phyloP scores from a whole-genome alignment of 768 basidiomycete genomes.

The Butyriboletus loyo region DNA sequence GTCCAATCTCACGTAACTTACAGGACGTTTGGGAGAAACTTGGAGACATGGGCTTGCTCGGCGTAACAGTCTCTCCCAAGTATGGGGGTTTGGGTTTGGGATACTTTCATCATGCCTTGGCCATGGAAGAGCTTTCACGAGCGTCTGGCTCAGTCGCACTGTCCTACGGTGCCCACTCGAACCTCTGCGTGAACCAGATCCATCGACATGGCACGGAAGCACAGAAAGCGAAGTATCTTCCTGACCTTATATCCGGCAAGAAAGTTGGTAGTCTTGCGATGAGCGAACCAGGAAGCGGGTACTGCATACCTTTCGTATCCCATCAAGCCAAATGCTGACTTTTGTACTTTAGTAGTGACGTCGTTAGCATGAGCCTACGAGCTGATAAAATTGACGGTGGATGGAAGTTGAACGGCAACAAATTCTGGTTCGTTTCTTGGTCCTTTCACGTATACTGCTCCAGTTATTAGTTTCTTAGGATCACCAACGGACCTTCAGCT shows the following conservation, averaged over 20 bases:
- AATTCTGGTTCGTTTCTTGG: constrained; percentile 70
- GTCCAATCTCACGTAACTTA: constrained; percentile 11
- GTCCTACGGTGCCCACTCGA: constrained; percentile 90
- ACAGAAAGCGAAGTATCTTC: constrained; percentile 81
- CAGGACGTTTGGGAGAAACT: constrained; percentile 88
- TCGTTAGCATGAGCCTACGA: constrained; percentile 87
- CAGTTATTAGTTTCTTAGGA: constrained; percentile 49
- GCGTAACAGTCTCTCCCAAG: constrained; percentile 75
- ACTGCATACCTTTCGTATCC: neutral
- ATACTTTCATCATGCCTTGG: constrained; percentile 84
- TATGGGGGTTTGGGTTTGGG: constrained; percentile 84
- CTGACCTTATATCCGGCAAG: constrained; percentile 73
- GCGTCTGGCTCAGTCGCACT: constrained; percentile 91
- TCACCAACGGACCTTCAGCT: constrained; percentile 90
- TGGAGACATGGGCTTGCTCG: constrained; percentile 89
- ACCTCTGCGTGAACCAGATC: constrained; percentile 85
- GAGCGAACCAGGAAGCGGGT: constrained; percentile 88
- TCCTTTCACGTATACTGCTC: neutral
- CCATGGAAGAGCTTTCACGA: constrained; percentile 91
- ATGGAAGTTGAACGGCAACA: constrained; percentile 83
- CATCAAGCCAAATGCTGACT: neutral
- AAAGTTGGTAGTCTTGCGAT: constrained; percentile 91
- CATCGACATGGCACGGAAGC: constrained; percentile 77
- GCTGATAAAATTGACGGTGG: constrained; percentile 77
- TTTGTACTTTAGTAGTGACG: constrained; percentile 57